These are phyloP conservation scores for Tricholomella constricta DNA, from an alignment of 768 basidiomycete species.

Conservation along the genomic window DNA sequence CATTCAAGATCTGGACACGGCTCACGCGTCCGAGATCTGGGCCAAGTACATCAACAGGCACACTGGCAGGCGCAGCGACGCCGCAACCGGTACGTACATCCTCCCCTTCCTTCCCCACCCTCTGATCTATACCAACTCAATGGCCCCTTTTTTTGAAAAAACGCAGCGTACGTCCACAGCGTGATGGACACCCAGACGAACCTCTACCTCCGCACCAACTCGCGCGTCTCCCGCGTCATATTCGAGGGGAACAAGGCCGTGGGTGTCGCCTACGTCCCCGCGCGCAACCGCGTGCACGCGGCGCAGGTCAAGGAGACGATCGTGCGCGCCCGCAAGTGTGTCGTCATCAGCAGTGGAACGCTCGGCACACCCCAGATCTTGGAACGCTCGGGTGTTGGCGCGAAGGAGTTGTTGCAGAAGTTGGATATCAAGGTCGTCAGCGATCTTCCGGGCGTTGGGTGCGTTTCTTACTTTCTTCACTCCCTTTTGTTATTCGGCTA, in stretches of 20 bases:
- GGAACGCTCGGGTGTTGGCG: conserved; percentile 72
- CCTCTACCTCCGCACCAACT: conserved; percentile 65
- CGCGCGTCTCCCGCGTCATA: conserved; percentile 68
- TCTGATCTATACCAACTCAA: not conserved
- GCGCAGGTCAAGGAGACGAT: conserved; percentile 60
- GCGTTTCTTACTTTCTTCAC: conserved; percentile 19
- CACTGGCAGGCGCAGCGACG: conserved; percentile 71
- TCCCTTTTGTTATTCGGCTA: too few relatives aligned
- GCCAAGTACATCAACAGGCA: conserved; percentile 78
- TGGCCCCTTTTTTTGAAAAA: too few relatives aligned
- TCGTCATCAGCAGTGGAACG: conserved; percentile 66
- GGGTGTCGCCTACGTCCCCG: conserved; percentile 68
- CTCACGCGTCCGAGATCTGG: conserved; percentile 71
- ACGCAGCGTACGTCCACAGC: conserved; percentile 66
- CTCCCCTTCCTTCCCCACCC: not conserved
- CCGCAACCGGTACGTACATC: conserved; percentile 58
- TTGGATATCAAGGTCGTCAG: conserved; percentile 63
- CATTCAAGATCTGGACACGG: conserved; percentile 63
- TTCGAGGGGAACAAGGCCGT: conserved; percentile 75
- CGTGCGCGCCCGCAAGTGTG: conserved; percentile 65
- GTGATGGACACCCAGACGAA: conserved; percentile 71
- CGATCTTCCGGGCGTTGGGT: conserved; percentile 73
- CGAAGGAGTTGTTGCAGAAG: conserved; percentile 52
- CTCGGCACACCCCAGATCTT: conserved; percentile 74
- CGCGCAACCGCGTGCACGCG: conserved; percentile 57